Evolutionary conservation across 208 protist genomes (phyloP), one percentile per base, ranked within the genome.

Genomic region (Acanthamoeba healyi): DNA sequence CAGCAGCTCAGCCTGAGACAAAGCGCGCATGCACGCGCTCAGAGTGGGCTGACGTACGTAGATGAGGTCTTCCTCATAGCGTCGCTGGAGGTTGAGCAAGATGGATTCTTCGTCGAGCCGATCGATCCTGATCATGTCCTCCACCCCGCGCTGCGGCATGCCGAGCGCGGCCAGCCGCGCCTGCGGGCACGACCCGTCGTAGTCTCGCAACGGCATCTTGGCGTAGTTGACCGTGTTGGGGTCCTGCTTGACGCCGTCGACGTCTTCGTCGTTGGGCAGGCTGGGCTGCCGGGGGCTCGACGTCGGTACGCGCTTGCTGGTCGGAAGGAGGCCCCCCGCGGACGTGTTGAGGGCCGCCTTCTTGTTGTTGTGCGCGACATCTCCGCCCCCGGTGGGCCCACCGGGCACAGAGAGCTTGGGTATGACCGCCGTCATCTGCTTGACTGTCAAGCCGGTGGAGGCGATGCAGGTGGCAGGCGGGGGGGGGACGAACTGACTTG

Each of bases 61-160:
- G 9, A 96, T 95, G 9, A 87, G 9, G 32, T 95, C 88, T 9
- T 94, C 63, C 22, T 72, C 29, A 54, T 95, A 96, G 32, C 95
- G 51, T 0, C 82, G 22, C 51, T 94, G 58, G 0, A 96, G n/a
- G 77, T 96, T 96, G 1, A 61, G 24, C 2, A 96, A 61, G 32
- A 96, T 65, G 24, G 51, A 54, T 44, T 94, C 84, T 51, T 96
- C 94, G 61, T 56, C 94, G 2, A 96, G 44, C 3, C 84, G 49
- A 38, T 81, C 32, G 32, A 96, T 26, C 9, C 36, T 61, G 19
- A 96, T 95, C 92, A 96, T 95, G 88, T 96, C 95, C 72, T 95
- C 94, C 0, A 96, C 94, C 24, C 89, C 95, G 32, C 24, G 34
- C 15, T 26, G 34, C 36, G 70, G 70, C 40, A 67, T 67, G 61